Percentiles rank a stretch among this genome's conserved stretches.
These are phyloP conservation scores for Groenewaldozyma auringiensis DNA, from an alignment of 1,139 yeast species.

Conservation along the genomic window DNA sequence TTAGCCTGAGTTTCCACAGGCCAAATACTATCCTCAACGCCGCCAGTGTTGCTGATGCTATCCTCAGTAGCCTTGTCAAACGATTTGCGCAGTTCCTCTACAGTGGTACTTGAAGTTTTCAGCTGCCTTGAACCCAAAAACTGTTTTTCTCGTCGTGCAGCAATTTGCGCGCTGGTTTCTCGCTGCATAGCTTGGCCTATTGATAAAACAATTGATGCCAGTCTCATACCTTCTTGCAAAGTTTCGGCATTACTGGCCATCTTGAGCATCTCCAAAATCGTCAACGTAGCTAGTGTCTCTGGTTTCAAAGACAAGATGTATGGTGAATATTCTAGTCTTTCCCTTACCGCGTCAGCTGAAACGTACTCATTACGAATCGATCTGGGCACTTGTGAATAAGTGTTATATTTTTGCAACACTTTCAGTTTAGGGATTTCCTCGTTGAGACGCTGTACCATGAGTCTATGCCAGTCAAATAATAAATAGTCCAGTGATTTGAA, in stretches of 20 bases:
- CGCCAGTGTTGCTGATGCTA: conserved; percentile 17
- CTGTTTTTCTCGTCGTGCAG: conserved; percentile 40
- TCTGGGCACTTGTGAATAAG: conserved; percentile 13
- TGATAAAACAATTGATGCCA: conserved; percentile 71
- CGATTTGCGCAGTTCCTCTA: background rate
- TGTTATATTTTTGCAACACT: conserved; percentile 20
- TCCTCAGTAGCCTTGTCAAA: conserved; percentile 9
- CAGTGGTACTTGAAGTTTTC: background rate
- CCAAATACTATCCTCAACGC: conserved; percentile 41
- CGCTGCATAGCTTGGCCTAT: conserved; percentile 82
- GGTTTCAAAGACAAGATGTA: conserved; percentile 64
- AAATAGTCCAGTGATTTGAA: conserved; percentile 47
- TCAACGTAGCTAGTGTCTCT: conserved; percentile 73
- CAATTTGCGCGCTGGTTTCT: conserved; percentile 65
- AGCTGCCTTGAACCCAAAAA: conserved; percentile 27
- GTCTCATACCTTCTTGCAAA: conserved; percentile 73
- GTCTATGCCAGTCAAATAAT: conserved; percentile 70
- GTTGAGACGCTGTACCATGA: conserved; percentile 59
- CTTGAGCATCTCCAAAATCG: conserved; percentile 74
- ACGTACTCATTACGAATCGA: conserved; percentile 4
- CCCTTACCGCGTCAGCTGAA: conserved; percentile 32
- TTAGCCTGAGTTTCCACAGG: conserved; percentile 64
- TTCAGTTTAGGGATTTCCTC: conserved; percentile 47
- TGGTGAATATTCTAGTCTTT: conserved; percentile 68
- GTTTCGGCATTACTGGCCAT: conserved; percentile 64